Base-by-base conservation (phyloP, 352 stramenopile species). In the Proteromonas lacertae region DNA sequence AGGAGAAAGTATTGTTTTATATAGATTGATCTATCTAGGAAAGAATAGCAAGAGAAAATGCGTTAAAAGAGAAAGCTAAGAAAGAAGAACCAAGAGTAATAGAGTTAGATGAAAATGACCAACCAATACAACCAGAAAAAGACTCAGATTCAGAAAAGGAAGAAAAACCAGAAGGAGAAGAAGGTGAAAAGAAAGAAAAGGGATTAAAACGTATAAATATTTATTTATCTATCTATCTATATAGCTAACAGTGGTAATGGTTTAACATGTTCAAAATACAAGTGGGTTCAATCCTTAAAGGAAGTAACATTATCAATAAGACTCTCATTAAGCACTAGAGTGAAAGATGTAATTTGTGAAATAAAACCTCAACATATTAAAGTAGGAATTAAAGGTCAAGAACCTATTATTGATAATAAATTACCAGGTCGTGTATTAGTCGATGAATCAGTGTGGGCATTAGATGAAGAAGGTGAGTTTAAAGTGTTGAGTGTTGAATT, bases 381-480 rank as follows among this genome's bases (percentile, higher is more conserved):
- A 43, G 70, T 53, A 7, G 50, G 42, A 12, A 13, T 58, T n/a
- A 50, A 53, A 42, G 50, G 50, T 10, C 29, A 53, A 41, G 24
- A 39, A 4, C 41, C 44, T 18, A 41, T 58, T 30, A 31, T 58
- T 16, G 45, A 56, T 35, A 84, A 70, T n/a, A 26, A 54, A 12
- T 56, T 96, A 3, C 68, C 74, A 53, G 90, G 93, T 41, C 56
- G 68, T 25, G 66, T 96, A 20, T 88, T 92, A 42, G 63, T 90
- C 31, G 87, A 96, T 44, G 87, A 98, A 55, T 90, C 70, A 47
- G 93, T 94, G 48, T 98, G 87, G 87, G 96, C 83, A 4, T 56
- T 98, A 9, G 71, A 83, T 49, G 67, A 86, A 40, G 48, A 37
- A 10, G 13, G 43, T 13, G 33, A 37, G 12, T 40, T 40, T 1